A percentile compares a stretch with the other conserved stretches of the same genome.
These are phyloP conservation scores for Collybiopsis confluens DNA, from an alignment of 768 basidiomycete species.

Conservation along the genomic window DNA sequence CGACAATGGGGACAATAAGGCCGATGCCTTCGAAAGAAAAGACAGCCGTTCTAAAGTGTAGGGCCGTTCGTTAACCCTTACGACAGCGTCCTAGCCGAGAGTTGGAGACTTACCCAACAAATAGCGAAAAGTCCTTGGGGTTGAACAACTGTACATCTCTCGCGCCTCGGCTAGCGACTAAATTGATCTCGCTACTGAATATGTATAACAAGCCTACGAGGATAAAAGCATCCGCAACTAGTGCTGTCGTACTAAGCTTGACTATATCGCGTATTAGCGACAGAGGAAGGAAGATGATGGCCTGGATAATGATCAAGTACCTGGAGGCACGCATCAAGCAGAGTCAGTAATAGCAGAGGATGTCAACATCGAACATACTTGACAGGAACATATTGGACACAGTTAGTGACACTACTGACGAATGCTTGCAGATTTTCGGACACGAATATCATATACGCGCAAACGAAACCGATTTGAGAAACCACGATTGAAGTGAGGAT, in stretches of 20 bases:
- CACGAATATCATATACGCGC: slow-evolving; percentile 94
- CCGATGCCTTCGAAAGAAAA: slow-evolving; percentile 99
- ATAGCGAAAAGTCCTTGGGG: slow-evolving; percentile 79
- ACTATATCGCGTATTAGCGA: slow-evolving; percentile 91
- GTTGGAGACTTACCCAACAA: slow-evolving; percentile 71
- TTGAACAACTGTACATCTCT: slow-evolving; percentile 88
- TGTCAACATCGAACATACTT: neutral
- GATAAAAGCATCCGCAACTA: slow-evolving; percentile 94
- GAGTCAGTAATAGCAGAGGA: neutral
- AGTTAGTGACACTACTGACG: slow-evolving; percentile 1
- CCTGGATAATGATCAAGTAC: slow-evolving; percentile 73
- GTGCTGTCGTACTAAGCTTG: slow-evolving; percentile 86
- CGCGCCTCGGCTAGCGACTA: slow-evolving; percentile 65
- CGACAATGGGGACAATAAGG: slow-evolving; percentile 93
- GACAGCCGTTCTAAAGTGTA: slow-evolving; percentile 87
- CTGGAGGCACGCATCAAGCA: neutral
- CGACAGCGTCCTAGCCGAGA: neutral
- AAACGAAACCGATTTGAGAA: slow-evolving; percentile 86
- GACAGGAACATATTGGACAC: slow-evolving; percentile 8
- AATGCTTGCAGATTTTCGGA: slow-evolving; percentile 75
- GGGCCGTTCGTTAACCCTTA: neutral
- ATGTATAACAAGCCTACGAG: slow-evolving; percentile 84
- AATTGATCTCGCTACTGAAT: slow-evolving; percentile 75
- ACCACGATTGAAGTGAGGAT: slow-evolving; percentile 85
- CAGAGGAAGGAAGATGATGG: slow-evolving; percentile 85